A percentile compares a stretch with the other conserved stretches of the same genome.
Evolutionary conservation across 805 yeast genomes (phyloP).

Genomic region (Clavispora fructus): DNA sequence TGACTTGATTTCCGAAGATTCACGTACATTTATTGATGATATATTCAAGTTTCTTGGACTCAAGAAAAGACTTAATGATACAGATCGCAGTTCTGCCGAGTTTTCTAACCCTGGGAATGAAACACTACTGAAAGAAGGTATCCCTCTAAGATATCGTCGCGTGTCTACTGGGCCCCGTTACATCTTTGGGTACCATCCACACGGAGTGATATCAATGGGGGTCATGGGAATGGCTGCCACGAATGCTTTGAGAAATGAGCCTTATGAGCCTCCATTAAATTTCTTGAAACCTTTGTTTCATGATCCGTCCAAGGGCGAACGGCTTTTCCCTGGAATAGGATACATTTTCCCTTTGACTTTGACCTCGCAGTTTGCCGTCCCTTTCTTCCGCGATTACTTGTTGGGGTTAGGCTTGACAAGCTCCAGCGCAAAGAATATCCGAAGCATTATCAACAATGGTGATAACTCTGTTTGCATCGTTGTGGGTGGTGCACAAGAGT

Average conservation of each 20-base stretch:
- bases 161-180: slow-evolving; percentile 64
- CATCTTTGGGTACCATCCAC: slow-evolving; percentile 93
- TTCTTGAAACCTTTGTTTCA: slow-evolving; percentile 34
- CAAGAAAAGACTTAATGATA: slow-evolving; percentile 32
- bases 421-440: slow-evolving; percentile 71
- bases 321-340: slow-evolving; percentile 76
- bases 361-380: slow-evolving; percentile 75
- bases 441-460: slow-evolving; percentile 52
- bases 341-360: slow-evolving; percentile 73
- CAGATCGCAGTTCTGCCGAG: slow-evolving; percentile 12
- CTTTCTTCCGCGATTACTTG: slow-evolving; percentile 82
- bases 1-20: slow-evolving; percentile 35
- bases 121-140: slow-evolving; percentile 1
- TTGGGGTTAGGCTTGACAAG: slow-evolving; percentile 78
- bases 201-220: slow-evolving; percentile 91
- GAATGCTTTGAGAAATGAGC: slow-evolving; percentile 38
- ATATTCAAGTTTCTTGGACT: slow-evolving; percentile 33
- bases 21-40: slow-evolving; percentile 31
- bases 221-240: slow-evolving; percentile 81
- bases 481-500: slow-evolving; percentile 94
- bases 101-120: neutral
- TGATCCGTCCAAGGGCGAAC: slow-evolving; percentile 68
- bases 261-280: slow-evolving; percentile 31
- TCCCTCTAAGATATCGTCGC: slow-evolving; percentile 14
- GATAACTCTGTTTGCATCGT: slow-evolving; percentile 82